Conservation (phyloP, 176 grass and related monocot genomes). For the Zoysia pacifica region DNA sequence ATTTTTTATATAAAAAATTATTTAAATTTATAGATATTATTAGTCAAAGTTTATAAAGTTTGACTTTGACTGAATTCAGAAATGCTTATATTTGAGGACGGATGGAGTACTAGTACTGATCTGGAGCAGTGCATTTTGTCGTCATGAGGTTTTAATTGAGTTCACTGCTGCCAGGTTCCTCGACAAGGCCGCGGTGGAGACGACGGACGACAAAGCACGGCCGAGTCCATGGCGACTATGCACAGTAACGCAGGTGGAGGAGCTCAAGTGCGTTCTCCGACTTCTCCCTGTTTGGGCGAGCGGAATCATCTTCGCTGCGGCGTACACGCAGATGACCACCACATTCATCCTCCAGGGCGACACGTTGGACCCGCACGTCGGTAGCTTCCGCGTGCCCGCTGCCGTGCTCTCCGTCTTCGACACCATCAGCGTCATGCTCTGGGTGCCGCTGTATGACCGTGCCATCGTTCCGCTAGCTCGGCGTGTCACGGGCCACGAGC, state of each 20-base stretch:
- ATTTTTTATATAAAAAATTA: too few relatives aligned
- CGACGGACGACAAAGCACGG: background rate
- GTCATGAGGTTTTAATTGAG: too few relatives aligned
- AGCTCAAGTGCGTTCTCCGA: conserved; percentile 69
- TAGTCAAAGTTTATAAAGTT: too few relatives aligned
- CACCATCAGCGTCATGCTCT: conserved; percentile 57
- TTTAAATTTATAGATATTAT: too few relatives aligned
- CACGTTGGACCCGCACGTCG: conserved; percentile 52
- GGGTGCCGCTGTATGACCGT: conserved; percentile 64
- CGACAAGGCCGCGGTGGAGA: conserved; percentile 61
- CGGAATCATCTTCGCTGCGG: conserved; percentile 52
- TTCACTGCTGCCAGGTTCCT: conserved; percentile 38
- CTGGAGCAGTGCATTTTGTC: too few relatives aligned
- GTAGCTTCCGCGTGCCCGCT: conserved; percentile 44
- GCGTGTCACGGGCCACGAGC: conserved; percentile 24
- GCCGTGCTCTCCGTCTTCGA: conserved; percentile 68
- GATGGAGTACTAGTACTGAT: too few relatives aligned
- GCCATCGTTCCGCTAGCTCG: conserved; percentile 38
- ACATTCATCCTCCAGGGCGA: conserved; percentile 65
- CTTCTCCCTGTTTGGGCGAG: conserved; percentile 50
- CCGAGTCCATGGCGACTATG: conserved; percentile 67
- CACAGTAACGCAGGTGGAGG: conserved; percentile 93
- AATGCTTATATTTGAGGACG: too few relatives aligned
- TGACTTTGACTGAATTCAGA: too few relatives aligned
- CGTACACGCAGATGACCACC: conserved; percentile 52